phyloP scores from a whole-genome alignment of 352 stramenopile genomes.

The Thalassiosira ordinaria region DNA sequence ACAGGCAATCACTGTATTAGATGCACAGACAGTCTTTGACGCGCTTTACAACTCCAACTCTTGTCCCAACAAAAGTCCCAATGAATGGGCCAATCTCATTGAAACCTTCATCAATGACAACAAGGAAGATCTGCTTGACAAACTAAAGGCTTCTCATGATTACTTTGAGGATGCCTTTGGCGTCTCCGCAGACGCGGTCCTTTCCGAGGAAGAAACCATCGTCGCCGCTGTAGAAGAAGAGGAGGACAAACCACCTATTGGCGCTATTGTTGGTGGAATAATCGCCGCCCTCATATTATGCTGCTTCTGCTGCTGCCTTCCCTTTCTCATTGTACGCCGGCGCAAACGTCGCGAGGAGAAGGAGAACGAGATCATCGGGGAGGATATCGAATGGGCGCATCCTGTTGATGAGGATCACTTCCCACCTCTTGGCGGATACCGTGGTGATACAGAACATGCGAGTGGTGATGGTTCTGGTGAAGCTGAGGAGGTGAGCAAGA shows the following conservation, averaged over 20 bases:
- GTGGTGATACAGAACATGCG: neutral
- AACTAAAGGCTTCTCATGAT: slow-evolving; percentile 13
- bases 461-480: neutral
- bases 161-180: slow-evolving; percentile 25
- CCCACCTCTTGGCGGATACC: slow-evolving; percentile 5
- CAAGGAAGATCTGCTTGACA: slow-evolving; percentile 12
- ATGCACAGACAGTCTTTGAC: neutral
- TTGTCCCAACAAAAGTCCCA: slow-evolving; percentile 7
- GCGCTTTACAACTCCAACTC: slow-evolving; percentile 16
- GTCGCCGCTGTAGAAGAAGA: neutral
- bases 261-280: slow-evolving; percentile 1
- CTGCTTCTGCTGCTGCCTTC: slow-evolving; percentile 20
- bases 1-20: slow-evolving; percentile 4
- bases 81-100: slow-evolving; percentile 14
- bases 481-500: neutral
- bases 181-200: slow-evolving; percentile 5
- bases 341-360: neutral
- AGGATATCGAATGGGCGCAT: slow-evolving; percentile 25
- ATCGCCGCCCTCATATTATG: slow-evolving; percentile 1
- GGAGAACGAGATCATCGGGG: slow-evolving; percentile 11
- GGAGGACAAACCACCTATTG: neutral
- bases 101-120: slow-evolving; percentile 29
- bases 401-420: slow-evolving; percentile 16
- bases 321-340: slow-evolving; percentile 9
- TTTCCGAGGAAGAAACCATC: neutral